Evolutionary conservation across 2,329 filamentous ascomycete species (phyloP), one percentile per base, ranked within the genome.

Genomic region (Alternaria metachromatica): DNA sequence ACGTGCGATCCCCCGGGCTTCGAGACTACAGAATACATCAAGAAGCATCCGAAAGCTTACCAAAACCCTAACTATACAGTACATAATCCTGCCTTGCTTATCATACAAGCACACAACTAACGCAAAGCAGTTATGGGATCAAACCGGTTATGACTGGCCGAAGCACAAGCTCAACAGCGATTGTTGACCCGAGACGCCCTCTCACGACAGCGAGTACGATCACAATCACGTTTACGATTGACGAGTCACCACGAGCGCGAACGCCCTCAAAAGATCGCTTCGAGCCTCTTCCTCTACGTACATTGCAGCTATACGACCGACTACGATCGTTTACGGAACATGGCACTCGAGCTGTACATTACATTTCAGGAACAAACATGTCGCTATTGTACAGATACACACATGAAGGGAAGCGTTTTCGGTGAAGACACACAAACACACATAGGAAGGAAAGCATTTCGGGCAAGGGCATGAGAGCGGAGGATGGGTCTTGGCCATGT

Each of bases 1-100:
- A 87, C 85, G 12, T 87, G 86, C 72, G 86, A 87, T 73, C 86
- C 85, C 8, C 82, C 82, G 2, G 85, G 84, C 4, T 86, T 83
- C 64, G 82, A 84, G 64, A 86, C 84, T 3, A 86, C 84, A 0
- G 70, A 83, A 57, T 86, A 86, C 60, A 86, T 86, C 69, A 76
- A 79, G 56, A 74, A 82, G 23, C 84, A 86, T 64, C 79, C 80
- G 0, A 76, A 76, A 49, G 82, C 84, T 21, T 86, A 86, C 66
- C 82, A 78, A 37, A 85, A 86, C 70, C 78, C 81, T 0, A 87
- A 87, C 68, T 66, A 82, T 2, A 87, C 86, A 11, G 83, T 84
- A 71, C 78, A 84, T 80, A 6, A 2, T 0, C 37, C 18, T 11
- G 20, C 2, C 3, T 12, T 4, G 15, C 11, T 41, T 5, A 6